A percentile compares a stretch with the other conserved stretches of the same genome.
Conservation (phyloP, 1,284 basidiomycete genomes). For the Pisolithus thermaeus region DNA sequence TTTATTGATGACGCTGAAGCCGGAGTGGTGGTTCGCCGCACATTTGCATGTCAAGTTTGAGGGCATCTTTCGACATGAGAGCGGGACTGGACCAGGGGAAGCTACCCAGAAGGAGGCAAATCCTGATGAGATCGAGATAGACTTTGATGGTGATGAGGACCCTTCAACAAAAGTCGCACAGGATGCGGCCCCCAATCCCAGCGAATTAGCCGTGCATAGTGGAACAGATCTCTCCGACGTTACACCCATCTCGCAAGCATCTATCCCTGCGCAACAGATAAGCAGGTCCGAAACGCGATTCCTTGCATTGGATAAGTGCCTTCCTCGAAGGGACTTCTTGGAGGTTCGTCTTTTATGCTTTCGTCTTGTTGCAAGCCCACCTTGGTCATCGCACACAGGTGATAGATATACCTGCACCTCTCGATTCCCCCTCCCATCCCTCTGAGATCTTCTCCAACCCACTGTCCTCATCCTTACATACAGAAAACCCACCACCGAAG, state of each 20-base stretch:
- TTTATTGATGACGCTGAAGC: slow-evolving; percentile 70
- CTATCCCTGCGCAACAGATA: not conserved
- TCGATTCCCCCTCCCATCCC: not conserved
- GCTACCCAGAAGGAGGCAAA: slow-evolving; percentile 28
- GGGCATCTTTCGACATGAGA: slow-evolving; percentile 46
- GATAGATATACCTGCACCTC: slow-evolving; percentile 50
- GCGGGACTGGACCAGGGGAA: slow-evolving; percentile 3
- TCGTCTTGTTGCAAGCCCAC: not conserved
- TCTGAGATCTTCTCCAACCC: not conserved
- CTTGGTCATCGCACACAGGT: slow-evolving; percentile 42
- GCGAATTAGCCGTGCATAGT: slow-evolving; percentile 65
- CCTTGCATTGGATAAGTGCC: slow-evolving; percentile 91
- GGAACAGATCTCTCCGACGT: slow-evolving; percentile 35
- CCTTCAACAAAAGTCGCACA: not conserved
- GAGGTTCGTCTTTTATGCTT: slow-evolving; percentile 51
- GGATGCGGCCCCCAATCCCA: slow-evolving; percentile 45
- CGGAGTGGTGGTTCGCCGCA: slow-evolving; percentile 93
- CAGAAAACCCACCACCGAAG: slow-evolving; percentile 26
- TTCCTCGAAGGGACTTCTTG: slow-evolving; percentile 76
- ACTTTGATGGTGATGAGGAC: slow-evolving; percentile 23
- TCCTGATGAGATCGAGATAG: slow-evolving; percentile 64
- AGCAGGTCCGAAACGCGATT: slow-evolving; percentile 61
- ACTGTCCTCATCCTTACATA: not conserved
- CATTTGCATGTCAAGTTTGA: slow-evolving; percentile 88
- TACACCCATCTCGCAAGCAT: slow-evolving; percentile 25